phyloP scores from a whole-genome alignment of 306 rosid species.

The Styphnolobium japonicum region DNA sequence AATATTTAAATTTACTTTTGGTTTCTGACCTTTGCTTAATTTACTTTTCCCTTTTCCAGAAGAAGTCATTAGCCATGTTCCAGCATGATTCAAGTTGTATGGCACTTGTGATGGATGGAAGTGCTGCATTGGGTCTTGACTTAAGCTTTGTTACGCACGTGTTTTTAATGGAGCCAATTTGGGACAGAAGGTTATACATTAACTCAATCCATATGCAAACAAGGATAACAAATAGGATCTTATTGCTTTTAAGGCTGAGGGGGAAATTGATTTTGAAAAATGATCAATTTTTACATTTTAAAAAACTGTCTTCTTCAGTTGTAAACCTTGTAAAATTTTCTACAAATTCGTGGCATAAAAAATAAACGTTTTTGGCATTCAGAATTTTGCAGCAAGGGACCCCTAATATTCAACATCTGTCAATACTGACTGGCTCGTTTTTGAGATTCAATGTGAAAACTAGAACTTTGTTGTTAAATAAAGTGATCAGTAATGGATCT shows the following conservation, averaged over 20 bases:
- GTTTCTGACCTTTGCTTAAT: slow-evolving; percentile 23
- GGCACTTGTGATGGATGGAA: slow-evolving; percentile 98
- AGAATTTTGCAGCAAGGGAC: not conserved
- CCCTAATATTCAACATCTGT: slow-evolving; percentile 10
- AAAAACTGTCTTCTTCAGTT: not conserved
- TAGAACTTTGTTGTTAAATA: not conserved
- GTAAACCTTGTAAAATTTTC: not conserved
- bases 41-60: slow-evolving; percentile 50
- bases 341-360: not conserved
- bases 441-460: not conserved
- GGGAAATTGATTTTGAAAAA: slow-evolving; percentile 3
- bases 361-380: not conserved
- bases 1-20: slow-evolving; percentile 8
- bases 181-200: slow-evolving; percentile 85
- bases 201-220: slow-evolving; percentile 11
- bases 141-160: slow-evolving; percentile 90
- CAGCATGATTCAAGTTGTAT: slow-evolving; percentile 79
- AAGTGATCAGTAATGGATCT: not conserved
- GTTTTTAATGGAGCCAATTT: slow-evolving; percentile 94
- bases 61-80: slow-evolving; percentile 78
- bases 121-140: slow-evolving; percentile 98
- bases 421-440: not conserved
- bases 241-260: not conserved
- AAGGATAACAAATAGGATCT: not conserved
- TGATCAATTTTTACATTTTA: not conserved